Conservation (phyloP, 768 basidiomycete genomes). For the Dioszegia crocea region DNA sequence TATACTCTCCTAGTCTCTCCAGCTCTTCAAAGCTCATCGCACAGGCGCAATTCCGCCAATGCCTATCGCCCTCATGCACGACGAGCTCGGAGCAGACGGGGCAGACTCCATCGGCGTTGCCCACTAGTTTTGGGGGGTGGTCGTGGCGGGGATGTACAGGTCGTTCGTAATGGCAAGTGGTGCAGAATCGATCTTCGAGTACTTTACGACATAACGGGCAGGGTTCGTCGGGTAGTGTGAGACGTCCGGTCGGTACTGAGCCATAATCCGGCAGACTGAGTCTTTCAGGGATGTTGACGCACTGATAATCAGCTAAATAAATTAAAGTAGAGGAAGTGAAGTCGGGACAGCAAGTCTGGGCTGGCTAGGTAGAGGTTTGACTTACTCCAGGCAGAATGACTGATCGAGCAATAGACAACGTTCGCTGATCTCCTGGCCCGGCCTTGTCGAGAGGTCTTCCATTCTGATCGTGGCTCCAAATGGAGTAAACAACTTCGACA, state of each 20-base stretch:
- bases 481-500: constrained; percentile 27
- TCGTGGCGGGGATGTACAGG: constrained; percentile 14
- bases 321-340: too few relatives aligned
- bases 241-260: background rate
- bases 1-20: constrained; percentile 3
- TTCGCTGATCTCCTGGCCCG: constrained; percentile 20
- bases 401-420: constrained; percentile 15
- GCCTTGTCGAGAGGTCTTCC: constrained; percentile 12
- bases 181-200: constrained; percentile 11
- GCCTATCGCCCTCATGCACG: constrained; percentile 2
- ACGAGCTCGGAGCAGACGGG: constrained; percentile 1
- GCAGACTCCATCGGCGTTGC: constrained; percentile 11
- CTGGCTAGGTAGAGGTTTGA: too few relatives aligned
- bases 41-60: constrained; percentile 20
- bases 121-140: constrained; percentile 13
- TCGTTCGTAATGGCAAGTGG: constrained; percentile 3
- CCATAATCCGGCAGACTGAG: constrained; percentile 16
- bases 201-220: constrained; percentile 18
- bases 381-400: constrained; percentile 23
- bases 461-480: constrained; percentile 17
- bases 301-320: constrained; percentile 14
- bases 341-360: too few relatives aligned
- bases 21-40: constrained; percentile 4
- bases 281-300: constrained; percentile 11
- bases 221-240: background rate